phyloP scores from a whole-genome alignment of 495 filamentous ascomycete species.

The Aspergillus avenaceus region DNA sequence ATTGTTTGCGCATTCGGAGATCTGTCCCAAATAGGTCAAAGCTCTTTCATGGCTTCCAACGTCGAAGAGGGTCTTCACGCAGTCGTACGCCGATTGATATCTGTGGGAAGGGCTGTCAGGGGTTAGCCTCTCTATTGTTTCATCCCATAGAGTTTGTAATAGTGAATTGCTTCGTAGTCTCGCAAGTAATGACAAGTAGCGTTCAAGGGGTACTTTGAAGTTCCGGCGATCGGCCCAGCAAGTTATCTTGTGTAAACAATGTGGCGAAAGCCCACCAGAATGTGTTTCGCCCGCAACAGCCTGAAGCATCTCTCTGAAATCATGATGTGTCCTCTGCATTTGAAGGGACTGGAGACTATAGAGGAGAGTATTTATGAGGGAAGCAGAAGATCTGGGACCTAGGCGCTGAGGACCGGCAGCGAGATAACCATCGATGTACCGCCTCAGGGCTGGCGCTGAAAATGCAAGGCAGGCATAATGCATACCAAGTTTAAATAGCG shows the following conservation, averaged over 20 bases:
- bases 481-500: conserved; percentile 19
- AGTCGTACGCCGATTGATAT: conserved; percentile 20
- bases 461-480: conserved; percentile 28
- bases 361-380: conserved; percentile 18
- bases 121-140: conserved; percentile 9
- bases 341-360: conserved; percentile 15
- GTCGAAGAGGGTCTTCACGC: conserved; percentile 18
- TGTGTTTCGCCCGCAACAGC: conserved; percentile 24
- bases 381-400: conserved; percentile 1
- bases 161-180: conserved; percentile 11
- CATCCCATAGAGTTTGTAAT: conserved; percentile 18
- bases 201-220: not conserved
- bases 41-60: conserved; percentile 16
- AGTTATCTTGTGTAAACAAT: conserved; percentile 21
- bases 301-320: conserved; percentile 19
- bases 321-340: conserved; percentile 21
- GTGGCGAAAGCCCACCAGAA: not conserved
- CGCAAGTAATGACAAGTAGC: conserved; percentile 23
- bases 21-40: conserved; percentile 16
- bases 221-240: conserved; percentile 6
- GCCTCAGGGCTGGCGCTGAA: conserved; percentile 21
- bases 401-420: not conserved
- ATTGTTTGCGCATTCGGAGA: conserved; percentile 21
- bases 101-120: not conserved
- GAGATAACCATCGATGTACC: conserved; percentile 19